These are phyloP conservation scores for Penicillium verrucosum DNA, from an alignment of 2,329 filamentous ascomycete genomes.

Conservation along the genomic window DNA sequence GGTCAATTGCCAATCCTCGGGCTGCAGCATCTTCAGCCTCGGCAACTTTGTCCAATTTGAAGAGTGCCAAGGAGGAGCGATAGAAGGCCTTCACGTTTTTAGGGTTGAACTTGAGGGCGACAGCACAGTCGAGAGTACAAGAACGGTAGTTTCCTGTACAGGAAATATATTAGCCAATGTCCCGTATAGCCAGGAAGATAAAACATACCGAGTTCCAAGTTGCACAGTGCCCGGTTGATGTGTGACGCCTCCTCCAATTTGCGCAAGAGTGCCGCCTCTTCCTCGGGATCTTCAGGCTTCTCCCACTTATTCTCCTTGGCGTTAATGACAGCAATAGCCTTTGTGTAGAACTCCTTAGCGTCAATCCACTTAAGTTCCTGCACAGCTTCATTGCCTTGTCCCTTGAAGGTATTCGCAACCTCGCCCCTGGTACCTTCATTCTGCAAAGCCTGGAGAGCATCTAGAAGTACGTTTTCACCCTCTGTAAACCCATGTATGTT, in stretches of 20 bases:
- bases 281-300: conserved; percentile 51
- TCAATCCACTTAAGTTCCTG: conserved; percentile 69
- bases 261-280: conserved; percentile 61
- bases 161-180: background rate
- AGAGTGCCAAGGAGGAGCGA: conserved; percentile 72
- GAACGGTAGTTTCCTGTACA: conserved; percentile 73
- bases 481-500: conserved; percentile 26
- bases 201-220: conserved; percentile 70
- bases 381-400: conserved; percentile 89
- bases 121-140: conserved; percentile 79
- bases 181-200: background rate
- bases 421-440: conserved; percentile 90
- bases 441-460: conserved; percentile 82
- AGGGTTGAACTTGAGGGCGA: conserved; percentile 73
- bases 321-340: conserved; percentile 72
- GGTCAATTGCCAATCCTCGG: conserved; percentile 70
- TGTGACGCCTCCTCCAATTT: conserved; percentile 71
- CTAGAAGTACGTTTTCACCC: conserved; percentile 76
- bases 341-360: conserved; percentile 86
- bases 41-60: conserved; percentile 71
- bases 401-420: conserved; percentile 78
- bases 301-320: conserved; percentile 58
- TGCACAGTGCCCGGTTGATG: conserved; percentile 84
- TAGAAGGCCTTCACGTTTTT: conserved; percentile 88
- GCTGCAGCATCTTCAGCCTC: conserved; percentile 79